Evolutionary conservation across 306 rosid genomes (phyloP).

Genomic region (Arachis hypogaea): DNA sequence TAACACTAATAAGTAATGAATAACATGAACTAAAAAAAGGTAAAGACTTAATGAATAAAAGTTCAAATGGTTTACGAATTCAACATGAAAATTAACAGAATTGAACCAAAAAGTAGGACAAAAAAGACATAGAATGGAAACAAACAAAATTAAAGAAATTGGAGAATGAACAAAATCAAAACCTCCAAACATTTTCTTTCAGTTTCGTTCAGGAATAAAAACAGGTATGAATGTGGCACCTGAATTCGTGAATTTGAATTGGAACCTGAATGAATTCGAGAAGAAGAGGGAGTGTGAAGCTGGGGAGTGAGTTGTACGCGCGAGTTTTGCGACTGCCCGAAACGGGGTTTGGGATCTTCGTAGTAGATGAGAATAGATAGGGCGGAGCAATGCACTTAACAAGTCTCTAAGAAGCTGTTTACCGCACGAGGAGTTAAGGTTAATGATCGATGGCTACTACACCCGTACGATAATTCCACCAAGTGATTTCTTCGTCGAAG

Average conservation of each 20-base stretch:
- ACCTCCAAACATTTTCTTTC: neutral
- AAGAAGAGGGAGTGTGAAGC: constrained; percentile 22
- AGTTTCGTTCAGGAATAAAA: neutral
- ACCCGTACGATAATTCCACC: neutral
- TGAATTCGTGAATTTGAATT: constrained; percentile 30
- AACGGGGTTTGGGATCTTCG: neutral
- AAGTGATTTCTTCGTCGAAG: neutral
- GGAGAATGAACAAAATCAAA: neutral
- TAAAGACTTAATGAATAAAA: constrained; percentile 29
- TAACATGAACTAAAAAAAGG: constrained; percentile 8
- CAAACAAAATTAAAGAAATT: neutral
- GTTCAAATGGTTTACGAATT: constrained; percentile 19
- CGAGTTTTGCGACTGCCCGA: constrained; percentile 26
- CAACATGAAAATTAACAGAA: constrained; percentile 33
- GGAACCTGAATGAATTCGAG: constrained; percentile 41
- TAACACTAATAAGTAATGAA: neutral
- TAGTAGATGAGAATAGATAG: neutral
- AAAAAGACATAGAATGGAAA: constrained; percentile 27
- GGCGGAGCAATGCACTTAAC: neutral
- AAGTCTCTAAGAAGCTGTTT: neutral
- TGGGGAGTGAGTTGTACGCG: constrained; percentile 31
- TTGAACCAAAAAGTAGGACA: constrained; percentile 8
- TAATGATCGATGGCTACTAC: neutral
- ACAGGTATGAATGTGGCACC: constrained; percentile 5
- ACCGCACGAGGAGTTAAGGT: neutral